Percentiles rank a stretch among this genome's conserved stretches.
These are phyloP conservation scores for Penicillium taxi DNA, from an alignment of 495 filamentous ascomycete species.

Conservation along the genomic window DNA sequence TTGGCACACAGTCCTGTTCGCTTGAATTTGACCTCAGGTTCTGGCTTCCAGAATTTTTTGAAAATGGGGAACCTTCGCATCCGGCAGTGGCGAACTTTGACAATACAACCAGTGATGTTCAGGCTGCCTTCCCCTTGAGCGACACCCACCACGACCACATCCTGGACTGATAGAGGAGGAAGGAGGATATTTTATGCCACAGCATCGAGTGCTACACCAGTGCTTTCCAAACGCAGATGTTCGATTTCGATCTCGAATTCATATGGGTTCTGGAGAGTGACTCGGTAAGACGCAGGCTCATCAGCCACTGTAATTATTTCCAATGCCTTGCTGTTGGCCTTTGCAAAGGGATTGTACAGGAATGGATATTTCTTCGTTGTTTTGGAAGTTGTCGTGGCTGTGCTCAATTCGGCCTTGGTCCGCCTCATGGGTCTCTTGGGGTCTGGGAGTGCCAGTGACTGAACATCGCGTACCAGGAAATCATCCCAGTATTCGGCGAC, in stretches of 20 bases:
- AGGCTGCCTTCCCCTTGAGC: constrained; percentile 58
- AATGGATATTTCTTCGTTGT: constrained; percentile 67
- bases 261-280: constrained; percentile 87
- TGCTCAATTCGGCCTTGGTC: constrained; percentile 60
- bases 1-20: constrained; percentile 58
- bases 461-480: constrained; percentile 78
- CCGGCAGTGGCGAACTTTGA: constrained; percentile 72
- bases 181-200: constrained; percentile 57
- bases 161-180: constrained; percentile 71
- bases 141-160: constrained; percentile 61
- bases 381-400: constrained; percentile 43
- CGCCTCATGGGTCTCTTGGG: constrained; percentile 60
- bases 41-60: constrained; percentile 62
- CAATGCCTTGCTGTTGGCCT: constrained; percentile 49
- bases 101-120: constrained; percentile 67
- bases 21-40: constrained; percentile 66
- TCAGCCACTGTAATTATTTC: constrained; percentile 67
- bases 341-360: constrained; percentile 83
- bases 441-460: constrained; percentile 48
- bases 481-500: constrained; percentile 93
- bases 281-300: constrained; percentile 65
- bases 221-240: constrained; percentile 60
- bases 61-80: constrained; percentile 81
- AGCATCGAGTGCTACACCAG: constrained; percentile 62
- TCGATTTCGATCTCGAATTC: constrained; percentile 90